phyloP scores from a whole-genome alignment of 495 filamentous ascomycete species.

The Penicillium alfredii region DNA sequence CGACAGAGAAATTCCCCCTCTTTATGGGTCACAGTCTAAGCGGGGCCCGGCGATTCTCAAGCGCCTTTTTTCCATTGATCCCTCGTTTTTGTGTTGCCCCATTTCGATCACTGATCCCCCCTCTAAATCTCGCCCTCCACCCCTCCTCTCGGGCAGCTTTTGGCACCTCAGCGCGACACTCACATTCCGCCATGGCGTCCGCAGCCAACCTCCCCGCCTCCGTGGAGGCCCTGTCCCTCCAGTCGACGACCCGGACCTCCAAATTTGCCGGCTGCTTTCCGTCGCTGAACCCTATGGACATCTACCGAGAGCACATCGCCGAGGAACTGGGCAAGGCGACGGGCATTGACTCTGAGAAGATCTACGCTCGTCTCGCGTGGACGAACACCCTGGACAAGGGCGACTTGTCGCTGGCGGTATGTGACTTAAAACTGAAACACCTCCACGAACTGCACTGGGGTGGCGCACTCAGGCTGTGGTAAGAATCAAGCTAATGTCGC shows the following conservation, averaged over 20 bases:
- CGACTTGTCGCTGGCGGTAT: slow-evolving; percentile 70
- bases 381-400: slow-evolving; percentile 83
- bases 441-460: not conserved
- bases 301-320: slow-evolving; percentile 80
- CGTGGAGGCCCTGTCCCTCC: slow-evolving; percentile 36
- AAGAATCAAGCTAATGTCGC: slow-evolving; percentile 3
- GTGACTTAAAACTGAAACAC: slow-evolving; percentile 7
- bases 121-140: slow-evolving; percentile 9
- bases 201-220: slow-evolving; percentile 28
- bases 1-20: slow-evolving; percentile 23
- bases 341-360: slow-evolving; percentile 65
- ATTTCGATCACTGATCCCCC: slow-evolving; percentile 10
- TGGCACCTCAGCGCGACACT: slow-evolving; percentile 7
- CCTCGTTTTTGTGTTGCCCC: not conserved
- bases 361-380: slow-evolving; percentile 75
- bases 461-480: too few relatives aligned
- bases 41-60: slow-evolving; percentile 41
- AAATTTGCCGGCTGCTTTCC: slow-evolving; percentile 50
- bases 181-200: slow-evolving; percentile 28
- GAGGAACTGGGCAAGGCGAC: slow-evolving; percentile 65
- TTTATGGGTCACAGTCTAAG: slow-evolving; percentile 42
- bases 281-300: slow-evolving; percentile 74
- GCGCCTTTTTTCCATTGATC: slow-evolving; percentile 24
- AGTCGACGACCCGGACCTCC: slow-evolving; percentile 34
- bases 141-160: slow-evolving; percentile 1